phyloP scores from a whole-genome alignment of 208 protist species.

The Lotmaria passim region DNA sequence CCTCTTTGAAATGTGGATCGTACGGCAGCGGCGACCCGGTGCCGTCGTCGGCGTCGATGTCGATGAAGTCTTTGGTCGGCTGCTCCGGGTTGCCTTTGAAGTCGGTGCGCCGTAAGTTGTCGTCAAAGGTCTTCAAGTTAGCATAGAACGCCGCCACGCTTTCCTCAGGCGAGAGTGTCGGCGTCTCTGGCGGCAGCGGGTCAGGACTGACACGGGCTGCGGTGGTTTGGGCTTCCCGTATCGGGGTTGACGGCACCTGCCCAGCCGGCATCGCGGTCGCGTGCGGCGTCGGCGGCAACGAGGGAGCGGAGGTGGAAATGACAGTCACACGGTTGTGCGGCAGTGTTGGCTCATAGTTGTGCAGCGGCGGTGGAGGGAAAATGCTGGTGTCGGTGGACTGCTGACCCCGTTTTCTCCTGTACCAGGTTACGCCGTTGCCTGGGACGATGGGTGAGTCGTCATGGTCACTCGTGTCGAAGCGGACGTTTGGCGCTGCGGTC shows the following conservation, averaged over 20 bases:
- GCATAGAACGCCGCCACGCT: slow-evolving; percentile 31
- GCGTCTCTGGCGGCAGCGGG: not conserved
- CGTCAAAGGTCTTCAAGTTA: slow-evolving; percentile 20
- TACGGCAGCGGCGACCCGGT: slow-evolving; percentile 56
- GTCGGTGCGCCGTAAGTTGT: slow-evolving; percentile 48
- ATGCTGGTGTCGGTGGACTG: not conserved
- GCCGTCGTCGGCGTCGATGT: slow-evolving; percentile 56
- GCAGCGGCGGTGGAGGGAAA: slow-evolving; percentile 31
- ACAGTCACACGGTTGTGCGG: slow-evolving; percentile 14
- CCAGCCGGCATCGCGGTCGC: not conserved
- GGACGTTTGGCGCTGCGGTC: not conserved
- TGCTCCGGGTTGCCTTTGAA: slow-evolving; percentile 64
- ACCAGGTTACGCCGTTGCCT: not conserved
- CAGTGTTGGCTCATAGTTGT: slow-evolving; percentile 35
- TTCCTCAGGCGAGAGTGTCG: slow-evolving; percentile 21
- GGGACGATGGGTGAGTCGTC: not conserved
- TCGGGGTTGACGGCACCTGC: not conserved
- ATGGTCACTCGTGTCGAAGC: slow-evolving; percentile 3
- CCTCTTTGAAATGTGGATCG: slow-evolving; percentile 34
- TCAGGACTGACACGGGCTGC: too few species aligned
- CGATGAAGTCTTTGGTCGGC: slow-evolving; percentile 58
- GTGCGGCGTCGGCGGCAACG: slow-evolving; percentile 2
- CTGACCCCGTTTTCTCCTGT: not conserved
- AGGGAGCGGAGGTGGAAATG: slow-evolving; percentile 31
- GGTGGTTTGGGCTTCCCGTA: too few species aligned